phyloP scores from a whole-genome alignment of 805 yeast species.

The Dipodascus albidus region DNA sequence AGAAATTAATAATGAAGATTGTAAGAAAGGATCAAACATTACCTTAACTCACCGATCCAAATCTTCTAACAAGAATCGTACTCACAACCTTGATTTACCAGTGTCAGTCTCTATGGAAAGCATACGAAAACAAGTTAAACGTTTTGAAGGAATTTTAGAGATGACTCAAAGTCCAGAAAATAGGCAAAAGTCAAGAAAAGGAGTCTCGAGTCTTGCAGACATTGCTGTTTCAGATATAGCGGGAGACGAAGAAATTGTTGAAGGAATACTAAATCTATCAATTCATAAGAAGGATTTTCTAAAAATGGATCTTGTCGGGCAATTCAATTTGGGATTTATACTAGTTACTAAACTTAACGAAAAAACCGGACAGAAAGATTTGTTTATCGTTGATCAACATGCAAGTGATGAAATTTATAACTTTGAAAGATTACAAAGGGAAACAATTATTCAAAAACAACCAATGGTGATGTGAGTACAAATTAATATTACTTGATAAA shows the following conservation, averaged over 20 bases:
- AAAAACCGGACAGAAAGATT: slow-evolving; percentile 29
- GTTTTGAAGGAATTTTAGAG: slow-evolving; percentile 4
- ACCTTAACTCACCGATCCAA: background rate
- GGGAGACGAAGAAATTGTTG: slow-evolving; percentile 33
- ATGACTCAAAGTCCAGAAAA: slow-evolving; percentile 11
- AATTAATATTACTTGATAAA: slow-evolving; percentile 6
- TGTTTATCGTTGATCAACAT: slow-evolving; percentile 92
- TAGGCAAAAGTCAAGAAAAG: slow-evolving; percentile 6
- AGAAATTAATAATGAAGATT: slow-evolving; percentile 6
- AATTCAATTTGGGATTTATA: slow-evolving; percentile 93
- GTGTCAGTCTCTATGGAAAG: slow-evolving; percentile 11
- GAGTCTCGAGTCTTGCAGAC: slow-evolving; percentile 1
- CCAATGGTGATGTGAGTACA: slow-evolving; percentile 38
- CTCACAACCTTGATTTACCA: slow-evolving; percentile 7
- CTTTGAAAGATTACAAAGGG: slow-evolving; percentile 57
- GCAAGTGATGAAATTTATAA: slow-evolving; percentile 95
- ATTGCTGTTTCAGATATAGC: slow-evolving; percentile 5
- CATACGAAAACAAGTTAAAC: slow-evolving; percentile 5
- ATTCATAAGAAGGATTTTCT: slow-evolving; percentile 64
- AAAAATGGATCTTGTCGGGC: slow-evolving; percentile 76
- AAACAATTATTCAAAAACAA: slow-evolving; percentile 53
- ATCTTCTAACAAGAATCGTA: slow-evolving; percentile 9
- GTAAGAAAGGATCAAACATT: slow-evolving; percentile 1
- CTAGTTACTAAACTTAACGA: slow-evolving; percentile 39
- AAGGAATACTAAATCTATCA: slow-evolving; percentile 43